Percentiles rank a stretch among this genome's conserved stretches.
These are phyloP conservation scores for Monascus ruber DNA, from an alignment of 2,329 filamentous ascomycete species.

Conservation along the genomic window DNA sequence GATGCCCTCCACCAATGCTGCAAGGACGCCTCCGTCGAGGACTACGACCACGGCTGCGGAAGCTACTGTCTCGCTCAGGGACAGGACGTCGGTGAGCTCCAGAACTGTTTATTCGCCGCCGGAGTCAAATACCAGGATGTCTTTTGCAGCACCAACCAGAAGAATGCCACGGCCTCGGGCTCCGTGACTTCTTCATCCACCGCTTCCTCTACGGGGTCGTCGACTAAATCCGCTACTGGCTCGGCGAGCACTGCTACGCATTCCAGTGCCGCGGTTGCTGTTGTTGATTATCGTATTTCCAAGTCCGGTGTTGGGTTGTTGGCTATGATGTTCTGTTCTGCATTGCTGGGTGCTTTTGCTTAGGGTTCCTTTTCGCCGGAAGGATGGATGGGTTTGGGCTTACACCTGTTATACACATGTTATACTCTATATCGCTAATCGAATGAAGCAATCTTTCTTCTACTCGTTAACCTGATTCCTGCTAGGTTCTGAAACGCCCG, in stretches of 20 bases:
- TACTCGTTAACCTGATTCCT: too few relatives aligned
- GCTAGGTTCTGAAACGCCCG: slow-evolving; percentile 4
- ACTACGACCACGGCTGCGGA: slow-evolving; percentile 39
- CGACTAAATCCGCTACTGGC: slow-evolving; percentile 4
- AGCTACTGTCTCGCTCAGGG: slow-evolving; percentile 40
- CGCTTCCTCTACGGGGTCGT: background rate
- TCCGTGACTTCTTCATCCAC: background rate
- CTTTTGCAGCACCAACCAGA: slow-evolving; percentile 33
- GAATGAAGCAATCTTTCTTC: too few relatives aligned
- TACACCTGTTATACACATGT: too few relatives aligned
- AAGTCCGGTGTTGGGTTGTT: slow-evolving; percentile 20
- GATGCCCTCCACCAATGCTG: slow-evolving; percentile 38
- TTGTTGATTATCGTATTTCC: slow-evolving; percentile 11
- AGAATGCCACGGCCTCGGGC: slow-evolving; percentile 25
- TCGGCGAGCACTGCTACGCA: slow-evolving; percentile 3
- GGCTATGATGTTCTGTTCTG: slow-evolving; percentile 20
- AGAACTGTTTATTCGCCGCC: slow-evolving; percentile 29
- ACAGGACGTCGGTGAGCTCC: slow-evolving; percentile 26
- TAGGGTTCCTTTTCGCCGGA: background rate
- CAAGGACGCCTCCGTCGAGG: slow-evolving; percentile 30
- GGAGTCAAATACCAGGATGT: slow-evolving; percentile 25
- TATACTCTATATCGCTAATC: too few relatives aligned
- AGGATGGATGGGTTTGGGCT: too few relatives aligned
- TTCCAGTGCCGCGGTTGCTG: slow-evolving; percentile 9
- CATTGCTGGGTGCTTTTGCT: slow-evolving; percentile 11